A percentile compares a stretch with the other conserved stretches of the same genome.
phyloP scores from a whole-genome alignment of 768 basidiomycete genomes.

The Termitomyces sp. region DNA sequence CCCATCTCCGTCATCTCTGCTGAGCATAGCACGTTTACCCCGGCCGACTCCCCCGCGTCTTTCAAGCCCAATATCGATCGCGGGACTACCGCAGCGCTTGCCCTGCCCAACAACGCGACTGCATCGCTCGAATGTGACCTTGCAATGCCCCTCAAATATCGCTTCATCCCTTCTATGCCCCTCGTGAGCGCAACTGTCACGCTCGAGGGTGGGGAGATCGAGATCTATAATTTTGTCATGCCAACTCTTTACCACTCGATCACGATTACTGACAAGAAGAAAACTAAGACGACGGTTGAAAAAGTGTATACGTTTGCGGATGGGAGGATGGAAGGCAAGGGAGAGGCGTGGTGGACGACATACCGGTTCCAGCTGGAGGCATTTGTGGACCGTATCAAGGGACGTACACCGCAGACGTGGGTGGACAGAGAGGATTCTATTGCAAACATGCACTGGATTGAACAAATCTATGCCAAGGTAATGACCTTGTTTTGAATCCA shows the following conservation, averaged over 20 bases:
- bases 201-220: slow-evolving; percentile 39
- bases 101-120: slow-evolving; percentile 26
- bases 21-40: slow-evolving; percentile 22
- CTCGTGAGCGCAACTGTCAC: slow-evolving; percentile 27
- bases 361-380: slow-evolving; percentile 56
- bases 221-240: slow-evolving; percentile 33
- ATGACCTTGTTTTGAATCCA: slow-evolving; percentile 3
- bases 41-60: slow-evolving; percentile 16
- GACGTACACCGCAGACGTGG: slow-evolving; percentile 50
- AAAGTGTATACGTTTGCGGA: slow-evolving; percentile 37
- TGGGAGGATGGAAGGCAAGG: slow-evolving; percentile 35
- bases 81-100: slow-evolving; percentile 21
- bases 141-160: slow-evolving; percentile 19
- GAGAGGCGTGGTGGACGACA: slow-evolving; percentile 56
- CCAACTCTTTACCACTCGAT: slow-evolving; percentile 48
- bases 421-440: slow-evolving; percentile 47
- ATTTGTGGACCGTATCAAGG: slow-evolving; percentile 54
- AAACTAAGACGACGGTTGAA: slow-evolving; percentile 27
- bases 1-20: slow-evolving; percentile 38
- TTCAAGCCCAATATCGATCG: slow-evolving; percentile 25
- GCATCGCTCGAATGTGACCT: slow-evolving; percentile 31
- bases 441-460: slow-evolving; percentile 51
- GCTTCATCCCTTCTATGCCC: slow-evolving; percentile 32
- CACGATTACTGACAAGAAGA: slow-evolving; percentile 28
- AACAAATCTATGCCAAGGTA: slow-evolving; percentile 50